Conservation (phyloP, 1,284 basidiomycete species). For the Apiotrichum sp. region DNA sequence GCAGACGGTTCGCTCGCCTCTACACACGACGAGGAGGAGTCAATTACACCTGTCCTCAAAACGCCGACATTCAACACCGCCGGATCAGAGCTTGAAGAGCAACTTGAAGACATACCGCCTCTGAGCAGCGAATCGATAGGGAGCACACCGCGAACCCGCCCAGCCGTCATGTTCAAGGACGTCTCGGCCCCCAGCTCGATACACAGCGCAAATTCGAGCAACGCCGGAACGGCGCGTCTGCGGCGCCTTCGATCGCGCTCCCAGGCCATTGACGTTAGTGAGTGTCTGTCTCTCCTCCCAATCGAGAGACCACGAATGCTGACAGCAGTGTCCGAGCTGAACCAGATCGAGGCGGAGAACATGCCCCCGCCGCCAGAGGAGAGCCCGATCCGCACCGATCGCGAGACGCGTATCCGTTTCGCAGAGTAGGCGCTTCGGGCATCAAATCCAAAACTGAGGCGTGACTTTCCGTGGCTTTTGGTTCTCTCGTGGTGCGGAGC, state of each 20-base stretch:
- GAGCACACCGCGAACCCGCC: not conserved
- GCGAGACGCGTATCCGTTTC: conserved; percentile 34
- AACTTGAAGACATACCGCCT: not conserved
- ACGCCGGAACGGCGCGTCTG: conserved; percentile 4
- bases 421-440: conserved; percentile 10
- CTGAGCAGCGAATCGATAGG: no score
- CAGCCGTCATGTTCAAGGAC: not conserved
- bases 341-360: conserved; percentile 18
- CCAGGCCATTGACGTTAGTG: conserved; percentile 17
- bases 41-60: no score
- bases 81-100: not conserved
- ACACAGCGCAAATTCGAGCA: not conserved
- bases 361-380: conserved; percentile 15
- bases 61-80: not conserved
- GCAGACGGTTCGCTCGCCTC: no score
- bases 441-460: no score
- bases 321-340: conserved; percentile 26
- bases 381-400: conserved; percentile 30
- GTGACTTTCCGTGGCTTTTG: no score
- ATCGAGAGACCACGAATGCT: not conserved
- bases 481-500: no score
- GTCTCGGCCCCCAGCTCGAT: not conserved
- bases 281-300: not conserved
- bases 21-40: no score
- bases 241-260: conserved; percentile 14